Percentiles rank a stretch among this genome's conserved stretches.
Conservation (phyloP, 2,329 filamentous ascomycete genomes). For the Rhexocercosporidium sp. region DNA sequence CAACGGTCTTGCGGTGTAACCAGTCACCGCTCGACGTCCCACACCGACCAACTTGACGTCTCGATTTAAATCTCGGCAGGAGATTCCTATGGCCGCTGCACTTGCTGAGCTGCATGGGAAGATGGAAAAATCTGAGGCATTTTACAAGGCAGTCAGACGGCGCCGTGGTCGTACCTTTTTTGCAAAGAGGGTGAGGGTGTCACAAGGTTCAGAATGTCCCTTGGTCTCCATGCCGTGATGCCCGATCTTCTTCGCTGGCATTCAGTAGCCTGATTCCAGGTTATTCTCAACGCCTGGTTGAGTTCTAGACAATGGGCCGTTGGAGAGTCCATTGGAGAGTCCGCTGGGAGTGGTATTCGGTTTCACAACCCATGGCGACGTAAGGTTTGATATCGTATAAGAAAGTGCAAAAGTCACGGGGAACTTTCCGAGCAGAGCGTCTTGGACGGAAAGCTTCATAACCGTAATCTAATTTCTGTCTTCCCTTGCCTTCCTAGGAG, state of each 20-base stretch:
- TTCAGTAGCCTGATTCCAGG: slow-evolving; percentile 15
- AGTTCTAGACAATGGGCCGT: background rate
- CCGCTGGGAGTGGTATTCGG: background rate
- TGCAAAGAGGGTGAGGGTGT: slow-evolving; percentile 13
- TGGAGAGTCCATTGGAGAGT: background rate
- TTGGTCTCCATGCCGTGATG: slow-evolving; percentile 21
- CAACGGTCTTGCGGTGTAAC: slow-evolving; percentile 27
- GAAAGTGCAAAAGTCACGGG: background rate
- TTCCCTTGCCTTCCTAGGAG: background rate
- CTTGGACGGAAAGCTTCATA: background rate
- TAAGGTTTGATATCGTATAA: background rate
- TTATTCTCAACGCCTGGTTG: slow-evolving; percentile 14
- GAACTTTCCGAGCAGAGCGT: background rate
- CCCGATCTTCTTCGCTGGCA: slow-evolving; percentile 28
- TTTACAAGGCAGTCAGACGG: slow-evolving; percentile 20
- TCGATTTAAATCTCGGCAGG: slow-evolving; percentile 12
- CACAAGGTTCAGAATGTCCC: slow-evolving; percentile 14
- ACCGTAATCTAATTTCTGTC: background rate
- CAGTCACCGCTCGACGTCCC: slow-evolving; percentile 22
- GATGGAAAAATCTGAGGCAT: slow-evolving; percentile 22
- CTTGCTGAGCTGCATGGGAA: slow-evolving; percentile 10
- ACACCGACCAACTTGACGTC: slow-evolving; percentile 20
- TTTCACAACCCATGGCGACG: background rate
- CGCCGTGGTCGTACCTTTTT: slow-evolving; percentile 17
- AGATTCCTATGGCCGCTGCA: slow-evolving; percentile 13